Evolutionary conservation across 768 basidiomycete genomes (phyloP), one percentile per base, ranked within the genome.

Genomic region (Hygrophorus pudorinus): DNA sequence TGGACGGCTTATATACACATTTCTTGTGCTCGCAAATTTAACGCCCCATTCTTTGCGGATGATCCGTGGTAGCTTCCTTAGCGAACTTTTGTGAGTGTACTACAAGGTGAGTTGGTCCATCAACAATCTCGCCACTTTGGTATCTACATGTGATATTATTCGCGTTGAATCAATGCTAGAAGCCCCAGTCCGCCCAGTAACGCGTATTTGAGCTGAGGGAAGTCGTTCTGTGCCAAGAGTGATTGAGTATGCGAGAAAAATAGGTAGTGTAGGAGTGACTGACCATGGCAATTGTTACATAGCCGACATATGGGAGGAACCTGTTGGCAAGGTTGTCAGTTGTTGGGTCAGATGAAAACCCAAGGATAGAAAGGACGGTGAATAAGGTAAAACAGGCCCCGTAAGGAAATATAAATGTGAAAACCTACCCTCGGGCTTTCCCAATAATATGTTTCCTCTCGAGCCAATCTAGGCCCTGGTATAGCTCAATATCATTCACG

Each of bases 221-320:
- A 93, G 65, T 94, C 92, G 55, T 96, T 94, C 92, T 90, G 45
- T 51, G 40, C 43, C 33, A 31, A 40, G 31, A 18, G 9, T 43
- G n/a, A n/a, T n/a, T n/a, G 11, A 10, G 52, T 21, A 45, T 16
- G 30, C 42, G 37, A 55, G 12, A 20, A n/a, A n/a, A 41, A 32
- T 12, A 42, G 40, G 48, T 17, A 40, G 18, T 33, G 47, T 45
- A 45, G 9, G 11, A 24, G 16, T 13, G 28, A 62, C 82, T 51
- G 50, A 93, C 93, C 89, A 97, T 88, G 2, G 87, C 85, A 50
- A 97, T 98, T 8, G 94, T 96, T 29, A 94, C 85, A 58, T 98
- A 98, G 53, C 94, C 94, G 36, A 97, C 75, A 53, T 91, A 96
- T 1, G 94, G 94, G 54, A 97, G 54, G 66, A 96, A 97, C 10